Evolutionary conservation across 352 stramenopile species (phyloP), one percentile per base, ranked within the genome.

Genomic region (Pythium brassicae): DNA sequence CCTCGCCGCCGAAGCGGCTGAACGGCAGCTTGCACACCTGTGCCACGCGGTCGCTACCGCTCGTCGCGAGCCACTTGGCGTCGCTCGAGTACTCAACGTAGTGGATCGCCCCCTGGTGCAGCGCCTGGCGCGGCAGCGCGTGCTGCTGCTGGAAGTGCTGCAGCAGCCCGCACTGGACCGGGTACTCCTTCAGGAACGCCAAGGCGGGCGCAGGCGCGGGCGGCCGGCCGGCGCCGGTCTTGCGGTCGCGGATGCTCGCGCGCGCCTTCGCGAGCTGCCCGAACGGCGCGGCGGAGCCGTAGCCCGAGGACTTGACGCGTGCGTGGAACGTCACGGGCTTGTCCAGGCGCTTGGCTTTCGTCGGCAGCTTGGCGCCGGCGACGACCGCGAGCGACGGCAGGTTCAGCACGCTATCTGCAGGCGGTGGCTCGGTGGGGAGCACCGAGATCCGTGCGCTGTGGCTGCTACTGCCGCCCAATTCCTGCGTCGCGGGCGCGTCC

Each of bases 261-360:
- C 66, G 61, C 9, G n/a, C 19, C 40, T 47, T 46, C 1, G 40
- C n/a, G 19, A 25, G 23, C 26, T 66, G 78, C 29, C 54, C 53
- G 20, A 78, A 76, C 11, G 59, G 48, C 58, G 66, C 22, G 45
- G 45, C 15, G 15, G 50, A 20, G 42, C 85, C 87, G 62, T 96
- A 96, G 0, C 87, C 87, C 1, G 83, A 94, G 15, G 87, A 96
- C 50, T 78, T 77, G 50, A 96, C 83, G 17, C 76, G 69, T 15
- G 77, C 76, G 42, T 86, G 86, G 42, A 94, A 96, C 22, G 83
- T 91, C 44, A 95, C 72, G 20, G 86, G 80, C 15, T 92, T 86
- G 67, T 95, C 77, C 2, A 76, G 8, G 2, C 32, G 50, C 27
- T 73, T 82, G 3, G 43, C 39, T 29, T 61, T 71, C 26, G 48